Percentiles rank a stretch among this genome's conserved stretches.
phyloP scores from a whole-genome alignment of 2,329 filamentous ascomycete species.

The Metarhizium rileyi region DNA sequence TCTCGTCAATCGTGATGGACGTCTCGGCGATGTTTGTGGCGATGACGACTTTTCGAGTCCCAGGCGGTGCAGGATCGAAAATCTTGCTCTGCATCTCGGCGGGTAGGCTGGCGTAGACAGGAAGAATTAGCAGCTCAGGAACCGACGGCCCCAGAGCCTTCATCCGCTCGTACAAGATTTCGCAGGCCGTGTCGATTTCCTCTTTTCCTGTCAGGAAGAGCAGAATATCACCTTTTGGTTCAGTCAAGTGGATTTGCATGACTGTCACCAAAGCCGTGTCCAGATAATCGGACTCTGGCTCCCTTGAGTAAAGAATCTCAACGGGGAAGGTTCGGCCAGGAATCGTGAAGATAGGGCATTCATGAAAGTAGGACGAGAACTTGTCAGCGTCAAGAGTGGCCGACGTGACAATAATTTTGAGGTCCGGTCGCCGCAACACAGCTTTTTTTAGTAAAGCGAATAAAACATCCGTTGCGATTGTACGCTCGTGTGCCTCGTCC shows the following conservation, averaged over 20 bases:
- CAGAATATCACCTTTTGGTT: slow-evolving; percentile 88
- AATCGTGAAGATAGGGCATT: slow-evolving; percentile 93
- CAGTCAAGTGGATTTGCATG: slow-evolving; percentile 95
- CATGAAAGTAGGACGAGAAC: slow-evolving; percentile 92
- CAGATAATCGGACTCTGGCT: slow-evolving; percentile 92
- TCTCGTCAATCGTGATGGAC: slow-evolving; percentile 93
- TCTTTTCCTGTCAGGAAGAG: slow-evolving; percentile 95
- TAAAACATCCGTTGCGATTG: slow-evolving; percentile 89
- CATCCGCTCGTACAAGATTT: slow-evolving; percentile 91
- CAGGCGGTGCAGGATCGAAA: slow-evolving; percentile 84
- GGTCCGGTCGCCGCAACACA: slow-evolving; percentile 69
- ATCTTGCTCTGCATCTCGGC: slow-evolving; percentile 90
- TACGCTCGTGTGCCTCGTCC: slow-evolving; percentile 95
- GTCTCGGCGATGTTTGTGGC: slow-evolving; percentile 98
- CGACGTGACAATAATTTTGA: slow-evolving; percentile 94
- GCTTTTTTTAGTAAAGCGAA: slow-evolving; percentile 95
- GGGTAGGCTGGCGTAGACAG: slow-evolving; percentile 90
- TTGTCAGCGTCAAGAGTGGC: slow-evolving; percentile 96
- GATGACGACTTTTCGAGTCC: slow-evolving; percentile 87
- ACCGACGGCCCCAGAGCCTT: slow-evolving; percentile 86
- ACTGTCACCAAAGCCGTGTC: slow-evolving; percentile 91
- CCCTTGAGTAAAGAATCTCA: slow-evolving; percentile 87
- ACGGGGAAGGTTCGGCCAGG: slow-evolving; percentile 92
- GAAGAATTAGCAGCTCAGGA: slow-evolving; percentile 83
- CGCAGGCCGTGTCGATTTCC: slow-evolving; percentile 91